Base-by-base conservation (phyloP, 2,329 filamentous ascomycete genomes). In the Pseudogymnoascus sp. region DNA sequence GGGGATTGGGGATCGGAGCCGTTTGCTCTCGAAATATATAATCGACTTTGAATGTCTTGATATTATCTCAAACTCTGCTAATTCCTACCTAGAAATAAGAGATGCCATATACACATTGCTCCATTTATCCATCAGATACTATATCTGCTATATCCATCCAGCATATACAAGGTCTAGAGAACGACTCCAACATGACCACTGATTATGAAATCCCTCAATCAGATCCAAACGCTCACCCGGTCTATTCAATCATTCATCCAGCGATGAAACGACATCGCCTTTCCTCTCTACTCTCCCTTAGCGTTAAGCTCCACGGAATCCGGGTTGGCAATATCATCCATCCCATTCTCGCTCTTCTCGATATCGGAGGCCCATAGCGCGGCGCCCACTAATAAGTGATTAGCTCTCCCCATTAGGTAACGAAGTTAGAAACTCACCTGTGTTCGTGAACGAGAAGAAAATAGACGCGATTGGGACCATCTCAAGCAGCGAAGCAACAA, bases 361-460 rank as follows among this genome's bases (percentile, higher is more conserved):
- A 95, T 84, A 74, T 95, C 92, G 16, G 91, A 90, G 42, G 93
- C 92, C 92, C 92, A 97, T n/a, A 97, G 78, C 6, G 93, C 93
- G 62, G 92, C 93, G 6, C 92, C 93, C 64, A 96, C 91, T 86
- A 59, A 0, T 3, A 56, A 4, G 11, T 14, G 10, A 7, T 56
- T 8, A 56, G 50, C 8, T 21, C 35, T n/a, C 1, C 18, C 4
- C 23, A n/a, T 10, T 6, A 5, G 16, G 60, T 7, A 16, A 6
- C 14, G 5, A 31, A 21, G 53, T 25, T 47, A 8, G 4, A 37
- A 8, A 67, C 76, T 71, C 77, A 84, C 84, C 84, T 1, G 90
- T 89, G 74, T 96, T 97, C 14, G 92, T 96, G 74, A 95, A 97
- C 0, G 89, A 83, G 71, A 96, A 96, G 65, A 93, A 81, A 62